Base-by-base conservation (phyloP, 805 yeast species). In the Yarrowia bubula region DNA sequence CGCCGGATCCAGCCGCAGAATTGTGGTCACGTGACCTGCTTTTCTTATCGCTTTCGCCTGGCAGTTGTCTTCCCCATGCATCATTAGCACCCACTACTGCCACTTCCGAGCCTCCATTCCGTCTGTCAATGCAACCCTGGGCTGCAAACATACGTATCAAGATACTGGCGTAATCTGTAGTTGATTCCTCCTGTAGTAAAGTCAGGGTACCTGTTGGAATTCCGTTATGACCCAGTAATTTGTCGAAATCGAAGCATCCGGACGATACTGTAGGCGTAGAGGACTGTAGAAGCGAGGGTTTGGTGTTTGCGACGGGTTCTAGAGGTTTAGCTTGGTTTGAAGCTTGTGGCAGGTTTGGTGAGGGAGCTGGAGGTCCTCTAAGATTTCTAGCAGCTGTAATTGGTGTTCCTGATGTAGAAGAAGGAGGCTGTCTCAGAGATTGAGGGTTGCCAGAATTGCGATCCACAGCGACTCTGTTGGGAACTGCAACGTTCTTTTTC, bases 141-240 rank as follows among this genome's bases (percentile, higher is more conserved):
- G 96, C 81, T 0, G 89, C 86, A 77, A 86, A 89, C 3, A 84
- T 77, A 68, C 92, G 85, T 32, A 86, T 73, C 41, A 93, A 69
- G 10, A 90, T 86, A 6, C 91, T 82, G 7, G 89, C 81, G 72
- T 91, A 93, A 72, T 93, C 98, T 0, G 98, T 93, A 7, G 93
- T 87, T 0, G 96, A 95, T 14, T 84, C 82, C 73, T 93, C 98
- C 73, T 90, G 93, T 4, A 93, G 73, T 13, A 92, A 74, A 42
- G 92, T 72, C 6, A 89, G 81, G 10, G 80, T 75, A 0, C 97
- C 96, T 11, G 90, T 69, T 1, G 98, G 98, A 14, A 92, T 73
- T 0, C 99, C 99, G 65, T 84, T 88, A 74, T 93, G 98, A 0
- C 83, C 84, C 61, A 93, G 73, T 3, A 90, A 75, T 68, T 81